Conservation (phyloP, 306 rosid genomes). For the Pyrus pyrifolia region DNA sequence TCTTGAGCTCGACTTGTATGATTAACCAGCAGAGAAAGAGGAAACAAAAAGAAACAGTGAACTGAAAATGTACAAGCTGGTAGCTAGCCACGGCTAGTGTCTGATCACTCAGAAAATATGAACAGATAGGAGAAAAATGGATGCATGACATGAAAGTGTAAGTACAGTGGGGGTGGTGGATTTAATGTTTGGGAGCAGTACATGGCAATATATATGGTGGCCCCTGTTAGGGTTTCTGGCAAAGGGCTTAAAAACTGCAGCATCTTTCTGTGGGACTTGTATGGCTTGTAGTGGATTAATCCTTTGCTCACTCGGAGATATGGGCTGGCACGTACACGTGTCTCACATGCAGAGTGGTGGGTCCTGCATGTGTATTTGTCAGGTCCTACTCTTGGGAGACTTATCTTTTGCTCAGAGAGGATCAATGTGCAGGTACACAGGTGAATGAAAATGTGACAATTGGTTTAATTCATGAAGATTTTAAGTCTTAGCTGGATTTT, state of each 20-base stretch:
- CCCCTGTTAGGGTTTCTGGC: conserved; percentile 44
- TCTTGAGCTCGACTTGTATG: not conserved
- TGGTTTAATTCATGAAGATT: not conserved
- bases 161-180: conserved; percentile 41
- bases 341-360: conserved; percentile 27
- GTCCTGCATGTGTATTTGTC: not conserved
- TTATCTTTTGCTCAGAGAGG: not conserved
- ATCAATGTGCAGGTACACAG: not conserved
- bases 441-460: not conserved
- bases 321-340: conserved; percentile 13
- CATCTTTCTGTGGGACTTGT: conserved; percentile 34
- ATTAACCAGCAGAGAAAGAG: conserved; percentile 1
- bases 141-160: conserved; percentile 21
- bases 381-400: conserved; percentile 20
- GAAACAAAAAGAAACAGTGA: not conserved
- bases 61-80: not conserved
- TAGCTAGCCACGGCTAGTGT: not conserved
- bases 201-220: conserved; percentile 28
- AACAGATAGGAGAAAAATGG: conserved; percentile 3
- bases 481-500: not conserved
- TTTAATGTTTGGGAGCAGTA: conserved; percentile 52
- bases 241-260: conserved; percentile 48
- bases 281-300: conserved; percentile 41
- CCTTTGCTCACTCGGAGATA: conserved; percentile 8
- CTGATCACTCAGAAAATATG: not conserved